These are phyloP conservation scores for Penicillium canariense DNA, from an alignment of 495 filamentous ascomycete genomes.

Conservation along the genomic window DNA sequence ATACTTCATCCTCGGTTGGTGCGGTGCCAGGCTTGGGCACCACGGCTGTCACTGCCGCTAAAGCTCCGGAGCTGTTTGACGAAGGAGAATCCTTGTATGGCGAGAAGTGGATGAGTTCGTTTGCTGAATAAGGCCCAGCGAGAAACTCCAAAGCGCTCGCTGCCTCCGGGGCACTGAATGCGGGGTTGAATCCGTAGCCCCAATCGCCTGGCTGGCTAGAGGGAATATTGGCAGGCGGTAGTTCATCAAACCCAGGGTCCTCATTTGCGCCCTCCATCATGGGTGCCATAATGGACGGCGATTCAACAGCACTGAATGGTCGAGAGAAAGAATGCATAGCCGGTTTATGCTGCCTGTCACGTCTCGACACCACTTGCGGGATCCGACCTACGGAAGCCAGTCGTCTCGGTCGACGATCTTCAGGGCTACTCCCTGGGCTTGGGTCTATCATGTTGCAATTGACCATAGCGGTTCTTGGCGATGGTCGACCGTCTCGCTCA, in stretches of 20 bases:
- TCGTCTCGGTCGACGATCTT: slow-evolving; percentile 38
- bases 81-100: slow-evolving; percentile 67
- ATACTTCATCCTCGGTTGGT: slow-evolving; percentile 81
- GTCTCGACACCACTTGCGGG: slow-evolving; percentile 74
- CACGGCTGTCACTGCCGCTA: slow-evolving; percentile 58
- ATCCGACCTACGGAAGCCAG: slow-evolving; percentile 87
- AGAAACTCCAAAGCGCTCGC: slow-evolving; percentile 37
- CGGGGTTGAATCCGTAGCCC: slow-evolving; percentile 33
- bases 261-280: slow-evolving; percentile 12
- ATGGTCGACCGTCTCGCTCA: slow-evolving; percentile 33
- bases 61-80: slow-evolving; percentile 66
- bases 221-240: slow-evolving; percentile 22
- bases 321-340: slow-evolving; percentile 83
- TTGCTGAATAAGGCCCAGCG: slow-evolving; percentile 36
- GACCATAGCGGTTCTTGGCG: slow-evolving; percentile 43
- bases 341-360: slow-evolving; percentile 64
- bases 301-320: slow-evolving; percentile 59
- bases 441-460: slow-evolving; percentile 23
- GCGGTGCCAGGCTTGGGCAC: slow-evolving; percentile 56
- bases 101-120: slow-evolving; percentile 71
- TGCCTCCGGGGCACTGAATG: slow-evolving; percentile 38
- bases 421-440: slow-evolving; percentile 19
- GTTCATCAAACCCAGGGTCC: slow-evolving; percentile 24
- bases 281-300: slow-evolving; percentile 27
- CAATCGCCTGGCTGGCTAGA: slow-evolving; percentile 19